phyloP scores from a whole-genome alignment of 495 filamentous ascomycete species.

The Aspergillus cristatus region DNA sequence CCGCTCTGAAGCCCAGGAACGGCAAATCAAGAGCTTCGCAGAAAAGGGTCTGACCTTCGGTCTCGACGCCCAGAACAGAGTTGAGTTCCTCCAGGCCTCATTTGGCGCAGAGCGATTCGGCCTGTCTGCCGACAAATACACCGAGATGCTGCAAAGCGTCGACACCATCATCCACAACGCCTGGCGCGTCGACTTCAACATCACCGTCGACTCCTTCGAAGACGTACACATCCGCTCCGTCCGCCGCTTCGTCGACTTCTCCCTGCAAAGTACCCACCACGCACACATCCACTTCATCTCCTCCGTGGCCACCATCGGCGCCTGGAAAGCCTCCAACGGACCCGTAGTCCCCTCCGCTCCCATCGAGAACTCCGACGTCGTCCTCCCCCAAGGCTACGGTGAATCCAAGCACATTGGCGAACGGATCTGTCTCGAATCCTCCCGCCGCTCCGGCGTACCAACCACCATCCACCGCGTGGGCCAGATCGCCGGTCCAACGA shows the following conservation, averaged over 20 bases:
- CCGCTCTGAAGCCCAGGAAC: constrained; percentile 19
- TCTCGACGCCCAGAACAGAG: constrained; percentile 2
- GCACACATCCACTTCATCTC: constrained; percentile 49
- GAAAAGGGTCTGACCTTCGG: constrained; percentile 6
- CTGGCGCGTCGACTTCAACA: constrained; percentile 58
- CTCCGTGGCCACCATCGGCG: constrained; percentile 37
- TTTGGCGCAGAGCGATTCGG: constrained; percentile 38
- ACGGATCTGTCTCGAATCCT: constrained; percentile 37
- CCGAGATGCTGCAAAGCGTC: constrained; percentile 25
- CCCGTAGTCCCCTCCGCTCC: constrained; percentile 34
- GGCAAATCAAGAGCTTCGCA: constrained; percentile 7
- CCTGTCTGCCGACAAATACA: constrained; percentile 26
- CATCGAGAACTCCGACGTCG: constrained; percentile 26
- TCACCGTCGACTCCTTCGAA: constrained; percentile 44
- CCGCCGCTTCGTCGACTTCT: constrained; percentile 40
- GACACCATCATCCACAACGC: constrained; percentile 51
- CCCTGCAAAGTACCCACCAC: constrained; percentile 22
- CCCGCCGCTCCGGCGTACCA: constrained; percentile 25
- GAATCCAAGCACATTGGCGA: constrained; percentile 47
- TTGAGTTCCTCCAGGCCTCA: constrained; percentile 42
- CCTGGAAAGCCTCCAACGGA: constrained; percentile 15
- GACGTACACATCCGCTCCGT: constrained; percentile 43
- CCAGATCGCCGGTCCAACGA: constrained; percentile 45
- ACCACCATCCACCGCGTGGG: constrained; percentile 45
- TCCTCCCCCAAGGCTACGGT: constrained; percentile 39